These are phyloP conservation scores for Plasmodium blacklocki DNA, from an alignment of 169 alveolate species.

Conservation along the genomic window DNA sequence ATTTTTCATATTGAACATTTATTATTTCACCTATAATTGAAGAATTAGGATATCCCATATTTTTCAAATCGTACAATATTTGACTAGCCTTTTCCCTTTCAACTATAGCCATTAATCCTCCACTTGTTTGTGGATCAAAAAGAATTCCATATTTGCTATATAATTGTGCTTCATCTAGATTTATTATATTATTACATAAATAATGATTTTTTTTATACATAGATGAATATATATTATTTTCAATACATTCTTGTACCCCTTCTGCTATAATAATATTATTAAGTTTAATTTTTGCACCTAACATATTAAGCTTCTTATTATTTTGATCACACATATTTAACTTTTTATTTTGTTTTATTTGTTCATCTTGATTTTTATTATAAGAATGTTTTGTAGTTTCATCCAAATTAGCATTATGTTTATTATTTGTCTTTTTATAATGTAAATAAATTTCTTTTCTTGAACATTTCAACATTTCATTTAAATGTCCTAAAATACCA, in stretches of 20 bases:
- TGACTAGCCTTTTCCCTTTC: slow-evolving; percentile 32
- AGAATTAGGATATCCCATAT: slow-evolving; percentile 58
- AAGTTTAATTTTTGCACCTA: slow-evolving; percentile 72
- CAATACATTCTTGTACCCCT: slow-evolving; percentile 71
- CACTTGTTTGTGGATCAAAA: slow-evolving; percentile 78
- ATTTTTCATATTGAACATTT: slow-evolving; percentile 65
- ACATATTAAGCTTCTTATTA: background rate
- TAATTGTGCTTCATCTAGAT: slow-evolving; percentile 58
- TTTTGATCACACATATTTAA: background rate
- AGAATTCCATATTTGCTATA: slow-evolving; percentile 62
- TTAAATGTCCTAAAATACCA: slow-evolving; percentile 75
- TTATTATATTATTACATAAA: slow-evolving; percentile 74
- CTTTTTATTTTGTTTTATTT: background rate
- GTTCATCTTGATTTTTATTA: background rate
- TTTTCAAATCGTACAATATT: slow-evolving; percentile 56
- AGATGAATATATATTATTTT: slow-evolving; percentile 73
- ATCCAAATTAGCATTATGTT: background rate
- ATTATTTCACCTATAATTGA: slow-evolving; percentile 75
- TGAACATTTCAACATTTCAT: slow-evolving; percentile 74
- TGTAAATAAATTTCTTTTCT: slow-evolving; percentile 51
- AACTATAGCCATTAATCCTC: slow-evolving; percentile 75
- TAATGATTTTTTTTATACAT: slow-evolving; percentile 76
- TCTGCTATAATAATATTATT: slow-evolving; percentile 50
- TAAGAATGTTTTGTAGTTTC: background rate
- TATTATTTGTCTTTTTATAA: background rate